phyloP scores from a whole-genome alignment of 306 rosid genomes.

The Medicago truncatula region DNA sequence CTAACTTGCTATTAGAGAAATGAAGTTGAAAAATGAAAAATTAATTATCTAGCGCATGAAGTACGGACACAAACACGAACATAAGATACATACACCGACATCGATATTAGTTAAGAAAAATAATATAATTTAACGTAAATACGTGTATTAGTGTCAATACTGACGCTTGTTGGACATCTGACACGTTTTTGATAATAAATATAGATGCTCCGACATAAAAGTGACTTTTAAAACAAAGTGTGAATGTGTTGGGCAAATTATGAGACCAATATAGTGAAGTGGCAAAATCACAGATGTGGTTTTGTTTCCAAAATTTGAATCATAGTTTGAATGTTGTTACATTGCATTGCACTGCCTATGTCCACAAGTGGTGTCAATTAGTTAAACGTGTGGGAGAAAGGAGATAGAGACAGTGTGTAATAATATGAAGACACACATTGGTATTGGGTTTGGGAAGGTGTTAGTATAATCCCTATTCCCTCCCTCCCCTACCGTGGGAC shows the following conservation, averaged over 20 bases:
- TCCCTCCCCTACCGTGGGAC: conserved; percentile 52
- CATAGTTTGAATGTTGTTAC: conserved; percentile 36
- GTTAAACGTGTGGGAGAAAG: conserved; percentile 28
- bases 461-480: conserved; percentile 54
- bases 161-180: no score
- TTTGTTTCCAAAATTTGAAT: conserved; percentile 44
- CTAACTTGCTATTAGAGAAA: background rate
- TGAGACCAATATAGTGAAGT: background rate
- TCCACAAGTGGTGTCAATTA: background rate
- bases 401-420: conserved; percentile 29
- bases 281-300: conserved; percentile 15
- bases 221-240: background rate
- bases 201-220: background rate
- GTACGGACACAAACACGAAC: no score
- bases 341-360: background rate
- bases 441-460: conserved; percentile 48
- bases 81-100: no score
- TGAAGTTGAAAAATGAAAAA: no score
- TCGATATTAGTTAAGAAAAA: no score
- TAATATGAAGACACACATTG: conserved; percentile 17
- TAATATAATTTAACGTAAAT: no score
- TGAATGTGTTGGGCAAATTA: background rate
- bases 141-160: no score
- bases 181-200: no score
- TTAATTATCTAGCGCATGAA: no score